Evolutionary conservation across 768 basidiomycete genomes (phyloP).

Genomic region (Pholiota conissans): DNA sequence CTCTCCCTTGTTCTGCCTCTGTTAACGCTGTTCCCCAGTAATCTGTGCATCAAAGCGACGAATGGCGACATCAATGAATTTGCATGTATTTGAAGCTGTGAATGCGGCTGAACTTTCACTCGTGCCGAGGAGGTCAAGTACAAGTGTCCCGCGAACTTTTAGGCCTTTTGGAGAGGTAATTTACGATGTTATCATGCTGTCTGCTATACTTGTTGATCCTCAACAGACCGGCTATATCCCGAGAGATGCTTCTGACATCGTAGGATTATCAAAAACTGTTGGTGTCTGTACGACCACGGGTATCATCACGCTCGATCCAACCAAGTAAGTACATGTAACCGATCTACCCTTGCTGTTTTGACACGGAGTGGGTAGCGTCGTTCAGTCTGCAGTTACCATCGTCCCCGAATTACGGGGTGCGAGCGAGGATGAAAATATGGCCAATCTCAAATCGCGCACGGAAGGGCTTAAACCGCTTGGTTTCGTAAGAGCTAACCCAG

Average conservation of each 20-base stretch:
- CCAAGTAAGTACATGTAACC: constrained; percentile 46
- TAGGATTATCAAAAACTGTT: constrained; percentile 58
- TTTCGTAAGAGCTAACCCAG: constrained; percentile 50
- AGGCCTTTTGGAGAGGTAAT: constrained; percentile 68
- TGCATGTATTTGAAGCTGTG: constrained; percentile 63
- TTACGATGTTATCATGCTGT: no score
- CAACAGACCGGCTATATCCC: constrained; percentile 67
- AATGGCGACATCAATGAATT: constrained; percentile 49
- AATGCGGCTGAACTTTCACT: constrained; percentile 35
- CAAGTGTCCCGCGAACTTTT: constrained; percentile 43
- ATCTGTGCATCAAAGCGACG: constrained; percentile 66
- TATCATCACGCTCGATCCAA: constrained; percentile 66
- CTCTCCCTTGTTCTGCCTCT: not conserved
- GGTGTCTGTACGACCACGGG: constrained; percentile 66
- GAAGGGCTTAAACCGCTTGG: constrained; percentile 66
- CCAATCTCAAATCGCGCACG: constrained; percentile 57
- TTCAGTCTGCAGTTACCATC: constrained; percentile 40
- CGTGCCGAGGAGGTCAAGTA: constrained; percentile 34
- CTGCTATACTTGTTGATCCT: not conserved
- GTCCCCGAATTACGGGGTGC: constrained; percentile 61
- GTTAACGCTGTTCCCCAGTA: constrained; percentile 42
- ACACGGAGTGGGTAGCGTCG: constrained; percentile 30
- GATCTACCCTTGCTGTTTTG: not conserved
- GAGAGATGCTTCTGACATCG: constrained; percentile 65
- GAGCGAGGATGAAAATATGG: constrained; percentile 37